phyloP scores from a whole-genome alignment of 805 yeast genomes.

The Maudiozyma bulderi region DNA sequence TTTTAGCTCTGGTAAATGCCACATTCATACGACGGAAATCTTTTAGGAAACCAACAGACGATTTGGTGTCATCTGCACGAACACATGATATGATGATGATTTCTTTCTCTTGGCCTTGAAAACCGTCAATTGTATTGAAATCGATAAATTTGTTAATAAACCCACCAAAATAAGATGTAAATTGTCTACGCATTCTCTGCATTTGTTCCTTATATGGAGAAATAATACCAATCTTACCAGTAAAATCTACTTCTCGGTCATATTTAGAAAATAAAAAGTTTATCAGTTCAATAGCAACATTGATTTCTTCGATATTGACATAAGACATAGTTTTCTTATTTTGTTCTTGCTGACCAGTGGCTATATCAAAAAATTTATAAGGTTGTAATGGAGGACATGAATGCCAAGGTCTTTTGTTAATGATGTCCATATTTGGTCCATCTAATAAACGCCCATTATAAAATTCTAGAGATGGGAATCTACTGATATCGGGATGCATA shows the following conservation, averaged over 20 bases:
- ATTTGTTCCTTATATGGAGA: slow-evolving; percentile 94
- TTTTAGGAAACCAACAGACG: slow-evolving; percentile 76
- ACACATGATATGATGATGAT: slow-evolving; percentile 89
- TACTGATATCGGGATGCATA: slow-evolving; percentile 90
- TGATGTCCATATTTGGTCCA: slow-evolving; percentile 60
- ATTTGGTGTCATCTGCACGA: slow-evolving; percentile 54
- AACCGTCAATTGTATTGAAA: slow-evolving; percentile 94
- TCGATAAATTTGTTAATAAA: slow-evolving; percentile 58
- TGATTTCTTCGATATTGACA: slow-evolving; percentile 62
- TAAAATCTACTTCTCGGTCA: slow-evolving; percentile 40
- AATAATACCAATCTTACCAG: slow-evolving; percentile 76
- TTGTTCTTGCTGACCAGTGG: slow-evolving; percentile 55
- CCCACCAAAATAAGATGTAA: slow-evolving; percentile 52
- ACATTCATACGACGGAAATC: slow-evolving; percentile 96
- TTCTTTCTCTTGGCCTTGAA: slow-evolving; percentile 96
- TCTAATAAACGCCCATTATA: slow-evolving; percentile 64
- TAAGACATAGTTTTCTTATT: slow-evolving; percentile 59
- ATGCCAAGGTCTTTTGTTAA: slow-evolving; percentile 74
- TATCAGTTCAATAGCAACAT: slow-evolving; percentile 59
- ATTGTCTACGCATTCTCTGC: slow-evolving; percentile 43
- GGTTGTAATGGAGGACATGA: slow-evolving; percentile 47
- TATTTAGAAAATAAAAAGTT: slow-evolving; percentile 40
- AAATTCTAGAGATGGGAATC: slow-evolving; percentile 78
- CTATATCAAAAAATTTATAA: slow-evolving; percentile 65
- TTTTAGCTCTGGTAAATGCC: slow-evolving; percentile 86